A percentile compares a stretch with the other conserved stretches of the same genome.
Evolutionary conservation across 78 protist species (phyloP).

Genomic region (Guillardia theta): DNA sequence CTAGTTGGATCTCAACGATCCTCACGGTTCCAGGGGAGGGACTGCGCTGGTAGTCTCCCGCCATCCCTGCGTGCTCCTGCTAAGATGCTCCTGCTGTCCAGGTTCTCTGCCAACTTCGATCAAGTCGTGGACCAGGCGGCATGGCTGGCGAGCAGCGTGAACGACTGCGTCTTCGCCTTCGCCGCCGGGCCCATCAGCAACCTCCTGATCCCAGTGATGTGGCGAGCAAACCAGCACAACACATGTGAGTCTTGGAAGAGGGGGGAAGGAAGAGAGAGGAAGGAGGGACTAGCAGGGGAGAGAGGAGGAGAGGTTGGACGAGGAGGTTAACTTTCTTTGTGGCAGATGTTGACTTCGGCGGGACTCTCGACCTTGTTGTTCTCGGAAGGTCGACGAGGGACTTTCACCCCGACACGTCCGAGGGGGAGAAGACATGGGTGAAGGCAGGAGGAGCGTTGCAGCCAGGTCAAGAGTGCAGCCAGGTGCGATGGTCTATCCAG

Average conservation of each 20-base stretch:
- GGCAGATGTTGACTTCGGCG: neutral
- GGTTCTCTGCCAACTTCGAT: neutral
- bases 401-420: too few relatives aligned
- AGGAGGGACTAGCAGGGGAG: too few relatives aligned
- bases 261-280: too few relatives aligned
- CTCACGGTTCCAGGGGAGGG: neutral
- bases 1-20: neutral
- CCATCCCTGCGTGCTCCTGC: too few relatives aligned
- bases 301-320: too few relatives aligned
- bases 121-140: neutral
- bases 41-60: too few relatives aligned
- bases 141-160: neutral
- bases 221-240: neutral
- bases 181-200: conserved; percentile 2
- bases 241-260: too few relatives aligned
- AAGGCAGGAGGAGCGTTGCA: neutral
- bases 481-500: neutral
- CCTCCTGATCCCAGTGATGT: neutral
- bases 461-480: neutral
- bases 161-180: neutral
- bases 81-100: too few relatives aligned
- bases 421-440: neutral
- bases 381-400: neutral
- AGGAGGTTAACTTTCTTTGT: too few relatives aligned
- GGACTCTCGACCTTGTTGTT: neutral